Conservation (phyloP, 495 filamentous ascomycete species). For the Penicillium canescens region DNA sequence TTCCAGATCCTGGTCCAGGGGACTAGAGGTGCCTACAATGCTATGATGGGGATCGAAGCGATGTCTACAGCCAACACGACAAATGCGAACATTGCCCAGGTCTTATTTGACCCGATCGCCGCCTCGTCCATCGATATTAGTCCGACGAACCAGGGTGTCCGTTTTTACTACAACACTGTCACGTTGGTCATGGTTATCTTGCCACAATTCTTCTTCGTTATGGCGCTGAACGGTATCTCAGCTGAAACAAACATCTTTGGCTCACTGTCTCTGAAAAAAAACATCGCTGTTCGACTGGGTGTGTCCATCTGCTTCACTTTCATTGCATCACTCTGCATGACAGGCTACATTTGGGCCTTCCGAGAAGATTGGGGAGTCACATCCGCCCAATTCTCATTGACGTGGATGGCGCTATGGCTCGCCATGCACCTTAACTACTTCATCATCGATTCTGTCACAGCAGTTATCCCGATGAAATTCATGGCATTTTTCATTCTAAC, state of each 20-base stretch:
- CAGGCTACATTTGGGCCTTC: conserved; percentile 48
- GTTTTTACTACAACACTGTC: conserved; percentile 47
- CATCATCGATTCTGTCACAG: conserved; percentile 39
- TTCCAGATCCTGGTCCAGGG: conserved; percentile 22
- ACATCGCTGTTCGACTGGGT: conserved; percentile 37
- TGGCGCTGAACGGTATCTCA: conserved; percentile 33
- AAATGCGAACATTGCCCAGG: conserved; percentile 20
- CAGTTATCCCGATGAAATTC: conserved; percentile 32
- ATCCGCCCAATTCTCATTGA: conserved; percentile 37
- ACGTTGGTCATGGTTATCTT: conserved; percentile 41
- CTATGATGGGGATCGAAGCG: conserved; percentile 24
- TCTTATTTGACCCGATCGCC: conserved; percentile 38
- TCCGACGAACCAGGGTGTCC: conserved; percentile 38
- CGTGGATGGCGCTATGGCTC: conserved; percentile 48
- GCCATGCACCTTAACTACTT: conserved; percentile 45
- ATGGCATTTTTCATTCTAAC: conserved; percentile 42
- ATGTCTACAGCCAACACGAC: conserved; percentile 16
- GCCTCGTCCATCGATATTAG: conserved; percentile 37
- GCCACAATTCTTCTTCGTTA: conserved; percentile 51
- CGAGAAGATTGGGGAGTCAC: conserved; percentile 41
- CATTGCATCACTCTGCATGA: conserved; percentile 37
- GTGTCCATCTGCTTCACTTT: conserved; percentile 40
- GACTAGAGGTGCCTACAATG: conserved; percentile 28
- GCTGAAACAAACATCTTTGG: conserved; percentile 35
- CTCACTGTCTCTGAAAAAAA: conserved; percentile 27